Conservation (phyloP, 768 basidiomycete genomes). For the Leccinum imitatum region DNA sequence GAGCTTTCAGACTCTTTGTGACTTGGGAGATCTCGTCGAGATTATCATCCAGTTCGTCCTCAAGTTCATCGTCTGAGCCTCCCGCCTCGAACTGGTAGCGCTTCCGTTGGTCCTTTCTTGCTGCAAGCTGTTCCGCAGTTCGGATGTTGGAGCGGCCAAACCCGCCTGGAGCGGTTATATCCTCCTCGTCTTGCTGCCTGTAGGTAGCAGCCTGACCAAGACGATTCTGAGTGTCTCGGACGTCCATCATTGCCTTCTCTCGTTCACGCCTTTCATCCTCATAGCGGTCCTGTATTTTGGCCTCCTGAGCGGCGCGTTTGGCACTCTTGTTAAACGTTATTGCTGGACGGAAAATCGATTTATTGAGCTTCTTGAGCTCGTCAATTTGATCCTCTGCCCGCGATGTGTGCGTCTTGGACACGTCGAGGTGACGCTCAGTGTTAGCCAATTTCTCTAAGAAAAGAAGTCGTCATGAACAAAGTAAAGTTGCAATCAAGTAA, state of each 20-base stretch:
- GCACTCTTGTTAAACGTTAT: conserved; percentile 91
- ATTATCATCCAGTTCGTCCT: conserved; percentile 92
- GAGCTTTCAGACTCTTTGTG: conserved; percentile 72
- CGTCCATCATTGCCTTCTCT: conserved; percentile 82
- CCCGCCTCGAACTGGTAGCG: conserved; percentile 91
- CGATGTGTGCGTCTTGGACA: conserved; percentile 81
- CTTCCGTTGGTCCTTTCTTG: conserved; percentile 68
- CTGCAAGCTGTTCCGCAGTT: conserved; percentile 51
- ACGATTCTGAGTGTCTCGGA: conserved; percentile 84
- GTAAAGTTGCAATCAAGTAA: not conserved
- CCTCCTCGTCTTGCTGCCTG: conserved; percentile 45
- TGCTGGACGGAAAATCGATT: conserved; percentile 91
- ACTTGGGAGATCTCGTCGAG: conserved; percentile 81
- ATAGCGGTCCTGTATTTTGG: conserved; percentile 80
- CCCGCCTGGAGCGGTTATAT: conserved; percentile 39
- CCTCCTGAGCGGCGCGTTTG: conserved; percentile 86
- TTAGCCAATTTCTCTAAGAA: conserved; percentile 78
- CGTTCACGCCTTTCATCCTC: conserved; percentile 83
- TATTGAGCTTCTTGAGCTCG: conserved; percentile 92
- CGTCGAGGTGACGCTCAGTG: conserved; percentile 93
- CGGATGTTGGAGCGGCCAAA: conserved; percentile 42
- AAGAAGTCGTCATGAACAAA: not conserved
- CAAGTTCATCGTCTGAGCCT: conserved; percentile 89
- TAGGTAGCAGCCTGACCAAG: conserved; percentile 73
- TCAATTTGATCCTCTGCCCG: conserved; percentile 92